Conservation (phyloP, 2,329 filamentous ascomycete genomes). For the Aspergillus versicolor region DNA sequence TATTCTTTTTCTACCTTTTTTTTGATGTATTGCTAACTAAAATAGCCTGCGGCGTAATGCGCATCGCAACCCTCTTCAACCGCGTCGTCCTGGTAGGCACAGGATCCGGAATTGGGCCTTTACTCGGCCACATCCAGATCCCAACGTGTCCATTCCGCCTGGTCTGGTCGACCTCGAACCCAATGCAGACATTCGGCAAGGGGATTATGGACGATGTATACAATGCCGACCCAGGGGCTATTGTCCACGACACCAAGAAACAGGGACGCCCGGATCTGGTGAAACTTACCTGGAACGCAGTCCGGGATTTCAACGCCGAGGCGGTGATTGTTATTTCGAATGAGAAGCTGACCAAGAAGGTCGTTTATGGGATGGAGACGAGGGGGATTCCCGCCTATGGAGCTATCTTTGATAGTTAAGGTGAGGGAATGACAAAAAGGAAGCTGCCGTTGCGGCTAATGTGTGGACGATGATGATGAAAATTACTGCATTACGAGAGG, state of each 20-base stretch:
- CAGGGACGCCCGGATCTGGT: conserved; percentile 36
- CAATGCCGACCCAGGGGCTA: conserved; percentile 32
- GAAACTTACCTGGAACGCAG: conserved; percentile 12
- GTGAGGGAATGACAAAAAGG: too few relatives aligned
- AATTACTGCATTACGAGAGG: too few relatives aligned
- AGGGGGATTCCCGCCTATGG: conserved; percentile 35
- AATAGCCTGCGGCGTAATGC: conserved; percentile 31
- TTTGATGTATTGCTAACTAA: background rate
- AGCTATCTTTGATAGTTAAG: conserved; percentile 20
- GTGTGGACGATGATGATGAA: too few relatives aligned
- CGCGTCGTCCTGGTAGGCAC: conserved; percentile 40
- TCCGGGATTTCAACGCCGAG: conserved; percentile 35
- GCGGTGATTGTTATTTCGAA: conserved; percentile 41
- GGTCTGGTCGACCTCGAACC: conserved; percentile 38
- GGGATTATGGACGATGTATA: conserved; percentile 31
- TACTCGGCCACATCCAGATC: conserved; percentile 24
- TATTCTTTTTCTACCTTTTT: background rate
- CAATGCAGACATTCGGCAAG: conserved; percentile 34
- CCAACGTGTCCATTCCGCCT: conserved; percentile 23
- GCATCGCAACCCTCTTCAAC: conserved; percentile 31
- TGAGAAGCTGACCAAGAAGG: conserved; percentile 34
- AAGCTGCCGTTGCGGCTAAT: too few relatives aligned
- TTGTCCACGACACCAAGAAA: conserved; percentile 36
- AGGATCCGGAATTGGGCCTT: conserved; percentile 41
- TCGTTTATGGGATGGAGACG: conserved; percentile 41